These are phyloP conservation scores for Carex myosuroides DNA, from an alignment of 176 grass and related monocot species.

Conservation along the genomic window DNA sequence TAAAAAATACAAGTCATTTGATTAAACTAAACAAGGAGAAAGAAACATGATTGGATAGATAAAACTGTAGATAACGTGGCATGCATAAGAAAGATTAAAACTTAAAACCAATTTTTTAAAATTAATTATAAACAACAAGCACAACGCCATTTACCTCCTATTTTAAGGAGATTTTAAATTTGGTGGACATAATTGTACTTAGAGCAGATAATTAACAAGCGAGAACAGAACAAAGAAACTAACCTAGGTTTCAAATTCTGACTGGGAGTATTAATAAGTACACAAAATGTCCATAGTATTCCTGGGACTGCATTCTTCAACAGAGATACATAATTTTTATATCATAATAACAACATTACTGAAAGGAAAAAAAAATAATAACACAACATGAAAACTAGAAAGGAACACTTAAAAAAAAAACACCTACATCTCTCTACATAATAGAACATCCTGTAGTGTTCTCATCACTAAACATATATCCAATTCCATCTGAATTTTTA, in stretches of 20 bases:
- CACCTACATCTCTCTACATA: constrained; percentile 54
- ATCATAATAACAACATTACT: constrained; percentile 38
- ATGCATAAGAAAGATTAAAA: too few species aligned
- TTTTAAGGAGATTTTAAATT: background rate
- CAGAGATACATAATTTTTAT: constrained; percentile 30
- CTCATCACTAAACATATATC: constrained; percentile 92
- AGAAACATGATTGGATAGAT: too few species aligned
- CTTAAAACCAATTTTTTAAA: too few species aligned
- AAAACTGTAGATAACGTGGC: too few species aligned
- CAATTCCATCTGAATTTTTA: constrained; percentile 45
- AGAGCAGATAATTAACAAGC: constrained; percentile 37
- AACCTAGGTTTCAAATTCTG: background rate
- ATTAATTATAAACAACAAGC: too few species aligned
- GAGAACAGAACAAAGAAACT: constrained; percentile 25
- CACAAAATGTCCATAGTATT: constrained; percentile 10
- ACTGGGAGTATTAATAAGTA: too few species aligned
- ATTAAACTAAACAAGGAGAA: too few species aligned
- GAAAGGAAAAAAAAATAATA: constrained; percentile 7
- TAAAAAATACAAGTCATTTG: too few species aligned
- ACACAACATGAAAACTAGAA: background rate
- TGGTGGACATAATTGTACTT: constrained; percentile 49
- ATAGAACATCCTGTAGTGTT: constrained; percentile 81
- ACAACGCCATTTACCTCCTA: too few species aligned
- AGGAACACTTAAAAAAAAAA: background rate
- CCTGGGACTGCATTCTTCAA: constrained; percentile 24